A percentile compares a stretch with the other conserved stretches of the same genome.
Evolutionary conservation across 495 filamentous ascomycete species (phyloP).

Genomic region (Parachaetomium inaequale): DNA sequence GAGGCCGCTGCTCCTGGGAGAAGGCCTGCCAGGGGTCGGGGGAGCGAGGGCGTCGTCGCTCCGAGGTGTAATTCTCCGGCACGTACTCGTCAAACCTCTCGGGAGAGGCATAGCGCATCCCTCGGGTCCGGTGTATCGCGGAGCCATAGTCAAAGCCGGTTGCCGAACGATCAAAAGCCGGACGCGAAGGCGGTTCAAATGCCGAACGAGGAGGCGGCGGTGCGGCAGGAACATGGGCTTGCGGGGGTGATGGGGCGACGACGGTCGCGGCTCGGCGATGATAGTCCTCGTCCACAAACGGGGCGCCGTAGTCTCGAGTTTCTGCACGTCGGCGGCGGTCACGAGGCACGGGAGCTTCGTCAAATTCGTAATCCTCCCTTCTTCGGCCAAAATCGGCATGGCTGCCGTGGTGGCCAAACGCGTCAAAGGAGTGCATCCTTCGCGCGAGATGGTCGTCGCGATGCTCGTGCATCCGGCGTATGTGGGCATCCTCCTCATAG

Average conservation of each 20-base stretch:
- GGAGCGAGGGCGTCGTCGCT: slow-evolving; percentile 11
- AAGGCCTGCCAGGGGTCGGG: slow-evolving; percentile 17
- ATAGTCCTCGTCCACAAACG: slow-evolving; percentile 42
- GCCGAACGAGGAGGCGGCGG: slow-evolving; percentile 36
- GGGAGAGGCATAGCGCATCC: slow-evolving; percentile 30
- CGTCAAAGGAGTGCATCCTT: slow-evolving; percentile 46
- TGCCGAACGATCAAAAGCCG: slow-evolving; percentile 34
- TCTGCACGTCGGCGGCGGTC: slow-evolving; percentile 36
- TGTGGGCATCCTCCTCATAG: slow-evolving; percentile 53
- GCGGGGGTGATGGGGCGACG: slow-evolving; percentile 36
- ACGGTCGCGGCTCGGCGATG: slow-evolving; percentile 39
- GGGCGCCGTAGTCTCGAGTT: slow-evolving; percentile 4
- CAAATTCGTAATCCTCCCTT: slow-evolving; percentile 23
- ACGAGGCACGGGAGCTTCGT: slow-evolving; percentile 38
- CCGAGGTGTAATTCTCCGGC: slow-evolving; percentile 11
- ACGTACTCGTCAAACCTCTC: slow-evolving; percentile 22
- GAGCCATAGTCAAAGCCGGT: slow-evolving; percentile 38
- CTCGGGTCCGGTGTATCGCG: slow-evolving; percentile 32
- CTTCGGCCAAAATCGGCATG: slow-evolving; percentile 10
- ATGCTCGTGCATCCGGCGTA: slow-evolving; percentile 52
- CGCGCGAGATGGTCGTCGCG: slow-evolving; percentile 56
- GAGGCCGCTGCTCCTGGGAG: slow-evolving; percentile 9
- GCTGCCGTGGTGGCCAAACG: slow-evolving; percentile 36
- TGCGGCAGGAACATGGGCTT: slow-evolving; percentile 19
- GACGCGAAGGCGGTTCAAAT: slow-evolving; percentile 28